phyloP scores from a whole-genome alignment of 83 land plant species.

The Larix sibirica region DNA sequence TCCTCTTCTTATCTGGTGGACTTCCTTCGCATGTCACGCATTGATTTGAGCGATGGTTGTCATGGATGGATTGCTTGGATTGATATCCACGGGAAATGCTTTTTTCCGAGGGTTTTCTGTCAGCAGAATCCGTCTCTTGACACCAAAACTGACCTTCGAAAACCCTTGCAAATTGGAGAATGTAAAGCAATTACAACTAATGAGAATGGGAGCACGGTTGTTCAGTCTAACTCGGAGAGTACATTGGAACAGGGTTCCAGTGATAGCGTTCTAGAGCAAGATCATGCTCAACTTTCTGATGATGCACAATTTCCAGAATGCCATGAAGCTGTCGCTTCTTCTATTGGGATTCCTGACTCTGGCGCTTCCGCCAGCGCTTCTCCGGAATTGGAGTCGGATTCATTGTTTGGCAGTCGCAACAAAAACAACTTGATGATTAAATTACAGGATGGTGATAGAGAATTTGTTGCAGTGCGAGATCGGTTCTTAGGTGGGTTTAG shows the following conservation, averaged over 20 bases:
- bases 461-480: constrained; percentile 20
- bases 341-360: background rate
- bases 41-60: constrained; percentile 24
- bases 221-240: too few relatives aligned
- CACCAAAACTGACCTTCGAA: background rate
- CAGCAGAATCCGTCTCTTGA: constrained; percentile 15
- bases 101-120: constrained; percentile 39
- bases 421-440: background rate
- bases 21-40: constrained; percentile 47
- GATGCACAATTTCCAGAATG: constrained; percentile 11
- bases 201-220: background rate
- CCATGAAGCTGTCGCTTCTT: background rate
- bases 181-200: constrained; percentile 10
- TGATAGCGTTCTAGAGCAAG: background rate
- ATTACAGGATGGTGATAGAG: constrained; percentile 3
- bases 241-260: constrained; percentile 10
- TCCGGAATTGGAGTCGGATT: background rate
- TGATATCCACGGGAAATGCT: constrained; percentile 49
- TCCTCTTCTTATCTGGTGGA: constrained; percentile 30
- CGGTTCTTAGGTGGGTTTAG: constrained; percentile 37
- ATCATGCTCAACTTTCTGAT: background rate
- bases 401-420: background rate
- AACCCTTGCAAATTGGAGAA: constrained; percentile 16
- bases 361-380: background rate
- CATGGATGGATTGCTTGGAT: constrained; percentile 61